Base-by-base conservation (phyloP, 768 basidiomycete species). In the Boletus speciosus region DNA sequence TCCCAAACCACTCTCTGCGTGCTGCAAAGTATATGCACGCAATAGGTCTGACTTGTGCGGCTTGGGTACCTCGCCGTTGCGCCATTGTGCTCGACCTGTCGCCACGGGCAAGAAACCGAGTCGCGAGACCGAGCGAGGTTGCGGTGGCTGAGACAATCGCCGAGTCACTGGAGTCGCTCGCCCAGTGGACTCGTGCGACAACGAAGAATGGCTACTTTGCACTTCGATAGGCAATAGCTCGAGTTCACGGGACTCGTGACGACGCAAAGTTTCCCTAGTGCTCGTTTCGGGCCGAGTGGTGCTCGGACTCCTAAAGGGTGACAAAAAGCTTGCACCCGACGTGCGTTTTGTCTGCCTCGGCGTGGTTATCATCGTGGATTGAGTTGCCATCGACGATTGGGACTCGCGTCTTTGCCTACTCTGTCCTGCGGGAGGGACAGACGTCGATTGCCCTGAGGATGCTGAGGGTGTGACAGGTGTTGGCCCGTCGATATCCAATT, bases 1-100 rank as follows among this genome's bases (percentile, higher is more conserved):
- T 32, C 93, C 97, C 36, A 99, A 70, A 21, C 97, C 97, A 56
- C 91, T 93, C 76, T 98, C 95, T 7, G 93, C 93, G 61, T 88
- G 72, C 69, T 96, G 93, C 70, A 98, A 75, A 21, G 90, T 84
- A 66, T 97, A 98, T 49, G 77, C 72, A 46, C 78, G 80, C 48
- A 95, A 67, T 47, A 94, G 66, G 62, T 86, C 80, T 16, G 71
- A 69, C 27, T 71, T 61, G 32, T 79, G 73, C 9, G 80, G 82
- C n/a, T 76, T 74, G 2, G 70, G 69, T 36, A 74, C 64, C 51
- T 61, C 66, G 25, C 51, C 65, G 34, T 47, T 54, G 52, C 62
- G 66, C 52, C 38, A 56, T 19, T 45, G 59, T 38, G 44, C 15
- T 29, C 68, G 61, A 19, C 57, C 37, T 4, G 65, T 52, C 16